These are phyloP conservation scores for Kazachstania taianensis DNA, from an alignment of 805 yeast genomes.

Conservation along the genomic window DNA sequence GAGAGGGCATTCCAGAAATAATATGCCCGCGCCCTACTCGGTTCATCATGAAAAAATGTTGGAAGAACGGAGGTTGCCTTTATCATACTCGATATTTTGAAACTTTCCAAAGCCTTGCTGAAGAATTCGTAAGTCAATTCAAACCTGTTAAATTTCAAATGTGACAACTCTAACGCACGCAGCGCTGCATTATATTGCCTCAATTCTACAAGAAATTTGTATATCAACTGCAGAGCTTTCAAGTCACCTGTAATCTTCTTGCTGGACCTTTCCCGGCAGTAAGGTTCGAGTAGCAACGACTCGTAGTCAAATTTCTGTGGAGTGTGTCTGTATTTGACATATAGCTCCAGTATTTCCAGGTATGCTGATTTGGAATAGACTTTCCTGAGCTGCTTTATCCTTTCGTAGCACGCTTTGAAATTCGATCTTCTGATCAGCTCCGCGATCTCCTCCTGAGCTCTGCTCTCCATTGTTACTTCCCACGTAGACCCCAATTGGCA, in stretches of 20 bases:
- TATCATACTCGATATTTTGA: constrained; percentile 44
- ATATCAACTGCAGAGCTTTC: constrained; percentile 39
- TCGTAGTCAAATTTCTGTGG: constrained; percentile 27
- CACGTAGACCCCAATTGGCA: too few relatives aligned
- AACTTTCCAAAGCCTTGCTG: constrained; percentile 36
- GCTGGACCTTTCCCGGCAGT: constrained; percentile 13
- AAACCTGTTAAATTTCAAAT: constrained; percentile 45
- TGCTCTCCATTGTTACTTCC: constrained; percentile 10
- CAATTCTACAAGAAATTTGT: constrained; percentile 34
- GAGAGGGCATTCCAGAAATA: constrained; percentile 50
- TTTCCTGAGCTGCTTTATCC: constrained; percentile 33
- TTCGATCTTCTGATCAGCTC: constrained; percentile 44
- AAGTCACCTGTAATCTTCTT: constrained; percentile 36
- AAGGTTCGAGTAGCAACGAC: constrained; percentile 19
- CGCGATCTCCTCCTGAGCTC: constrained; percentile 28
- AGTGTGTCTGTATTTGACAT: constrained; percentile 23
- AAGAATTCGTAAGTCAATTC: constrained; percentile 49
- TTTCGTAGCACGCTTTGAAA: constrained; percentile 40
- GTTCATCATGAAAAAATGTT: background rate
- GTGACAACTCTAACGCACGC: constrained; percentile 46
- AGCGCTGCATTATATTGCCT: constrained; percentile 34
- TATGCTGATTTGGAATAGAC: constrained; percentile 50
- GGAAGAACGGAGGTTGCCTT: constrained; percentile 37
- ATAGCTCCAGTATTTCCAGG: constrained; percentile 31
- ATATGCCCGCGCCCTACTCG: constrained; percentile 25